Evolutionary conservation across 73 alveolate genomes (phyloP), one percentile per base, ranked within the genome.

Genomic region (Paramecium sonneborni): DNA sequence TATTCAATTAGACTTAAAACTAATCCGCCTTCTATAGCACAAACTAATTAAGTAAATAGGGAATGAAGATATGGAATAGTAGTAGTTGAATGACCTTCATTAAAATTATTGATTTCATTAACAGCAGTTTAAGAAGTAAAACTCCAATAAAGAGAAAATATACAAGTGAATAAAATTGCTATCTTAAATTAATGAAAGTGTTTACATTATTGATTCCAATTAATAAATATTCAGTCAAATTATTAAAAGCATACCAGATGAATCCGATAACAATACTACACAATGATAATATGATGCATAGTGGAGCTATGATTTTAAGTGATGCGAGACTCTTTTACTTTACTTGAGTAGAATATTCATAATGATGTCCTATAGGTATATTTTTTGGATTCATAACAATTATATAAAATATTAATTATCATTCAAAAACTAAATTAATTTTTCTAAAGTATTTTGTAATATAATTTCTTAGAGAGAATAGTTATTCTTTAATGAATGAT

Each of bases 201-300:
- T 14, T 62, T 62, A 62, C 84, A 62, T 62, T 62, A 62, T 62
- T 62, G 48, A 62, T 30, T 62, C 84, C 84, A 14, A 62, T 32
- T 32, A 62, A 23, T 46, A 62, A 62, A 24, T 23, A 62, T 26
- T 62, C 84, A 30, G 84, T 62, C 84, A 62, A 62, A 11, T 21
- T 21, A 62, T 62, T 62, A 62, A 62, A 62, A 26, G 48, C 14
- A 14, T 62, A 62, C 84, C 84, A 62, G 48, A 62, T 62, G 84
- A 62, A 62, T 62, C 84, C 84, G 1, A 26, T 30, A 62, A 62
- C 24, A 62, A 62, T 12, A 62, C 84, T 62, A 62, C 48, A 30
- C 28, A 62, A 30, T 30, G 84, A 3, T 26, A 62, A 26, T 14
- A 62, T 3, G 24, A 62, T 26, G 84, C 84, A 62, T 30, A 62